A percentile compares a stretch with the other conserved stretches of the same genome.
phyloP scores from a whole-genome alignment of 805 yeast species.

The Cyberlindnera veronae region DNA sequence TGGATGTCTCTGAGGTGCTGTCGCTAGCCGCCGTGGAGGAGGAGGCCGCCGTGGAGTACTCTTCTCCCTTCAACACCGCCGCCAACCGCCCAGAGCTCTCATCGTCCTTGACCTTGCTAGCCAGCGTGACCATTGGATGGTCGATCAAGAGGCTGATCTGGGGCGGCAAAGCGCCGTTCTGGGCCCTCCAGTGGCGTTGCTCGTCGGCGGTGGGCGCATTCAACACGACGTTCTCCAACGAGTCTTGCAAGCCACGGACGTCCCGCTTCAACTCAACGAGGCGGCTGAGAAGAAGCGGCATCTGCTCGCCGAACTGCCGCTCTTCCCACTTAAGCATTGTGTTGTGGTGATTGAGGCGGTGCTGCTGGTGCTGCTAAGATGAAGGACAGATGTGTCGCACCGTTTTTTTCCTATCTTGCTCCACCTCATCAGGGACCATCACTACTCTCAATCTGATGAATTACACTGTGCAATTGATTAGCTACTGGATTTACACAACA shows the following conservation, averaged over 20 bases:
- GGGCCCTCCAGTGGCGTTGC: neutral
- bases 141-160: neutral
- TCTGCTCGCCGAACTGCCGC: neutral
- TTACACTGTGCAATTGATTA: too few relatives aligned
- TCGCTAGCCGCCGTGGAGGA: neutral
- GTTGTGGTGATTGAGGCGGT: neutral
- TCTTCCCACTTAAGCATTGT: neutral
- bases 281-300: neutral
- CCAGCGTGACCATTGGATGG: neutral
- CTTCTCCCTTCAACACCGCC: neutral
- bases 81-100: neutral
- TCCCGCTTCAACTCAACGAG: slow-evolving; percentile 5
- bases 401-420: too few relatives aligned
- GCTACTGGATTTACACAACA: too few relatives aligned
- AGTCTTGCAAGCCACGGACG: slow-evolving; percentile 1
- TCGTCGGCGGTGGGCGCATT: neutral
- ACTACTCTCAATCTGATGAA: neutral
- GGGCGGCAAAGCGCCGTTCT: neutral
- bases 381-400: too few relatives aligned
- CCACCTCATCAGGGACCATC: neutral
- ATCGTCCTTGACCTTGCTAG: neutral
- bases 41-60: neutral
- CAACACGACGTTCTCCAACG: slow-evolving; percentile 3
- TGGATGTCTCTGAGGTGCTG: too few relatives aligned
- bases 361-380: too few relatives aligned